Base-by-base conservation (phyloP, 1,284 basidiomycete genomes). In the Apiotrichum veenhuisii region DNA sequence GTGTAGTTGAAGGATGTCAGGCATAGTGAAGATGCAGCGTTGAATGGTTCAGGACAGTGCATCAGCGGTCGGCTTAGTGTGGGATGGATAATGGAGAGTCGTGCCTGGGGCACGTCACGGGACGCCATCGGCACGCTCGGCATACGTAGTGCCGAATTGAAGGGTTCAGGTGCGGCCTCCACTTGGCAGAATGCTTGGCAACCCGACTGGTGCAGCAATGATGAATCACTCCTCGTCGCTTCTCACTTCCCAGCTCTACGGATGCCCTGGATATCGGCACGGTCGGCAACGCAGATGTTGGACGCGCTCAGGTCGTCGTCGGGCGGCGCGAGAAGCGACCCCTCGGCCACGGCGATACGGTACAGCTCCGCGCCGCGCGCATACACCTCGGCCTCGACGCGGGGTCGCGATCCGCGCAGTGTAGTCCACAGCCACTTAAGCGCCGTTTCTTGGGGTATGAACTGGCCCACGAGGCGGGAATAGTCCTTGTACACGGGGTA, bases 391-490 rank as follows among this genome's bases (percentile, higher is more conserved):
- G 22, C 27, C 37, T 51, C 25, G 11, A 55, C 33, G 14, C 15
- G 14, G 3, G 45, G 40, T 14, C 56, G 20, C 18, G 49, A 56
- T 0, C 60, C 60, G 1, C n/a, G 23, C 4, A 67, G 14, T n/a
- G 51, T 60, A 11, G 69, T 61, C 69, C 71, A 79, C 3, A 78
- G 15, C 38, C 64, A 70, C 36, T 77, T 68, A 48, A 77, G 47
- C 3, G 72, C 50, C 0, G 87, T 87, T 54, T 80, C 71, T 52
- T 82, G 66, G 7, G 86, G 86, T 12, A 80, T 73, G 71, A 94
- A 93, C 85, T 91, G 90, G 25, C 84, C 86, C n/a, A 94, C 90
- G 22, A 91, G 81, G 62, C 80, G 74, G 71, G 85, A 84, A 73
- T 94, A 94, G 18, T 84, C 83, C 18, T 68, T 68, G 75, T 94